Conservation (phyloP, 768 basidiomycete genomes). For the Epithele typhae region DNA sequence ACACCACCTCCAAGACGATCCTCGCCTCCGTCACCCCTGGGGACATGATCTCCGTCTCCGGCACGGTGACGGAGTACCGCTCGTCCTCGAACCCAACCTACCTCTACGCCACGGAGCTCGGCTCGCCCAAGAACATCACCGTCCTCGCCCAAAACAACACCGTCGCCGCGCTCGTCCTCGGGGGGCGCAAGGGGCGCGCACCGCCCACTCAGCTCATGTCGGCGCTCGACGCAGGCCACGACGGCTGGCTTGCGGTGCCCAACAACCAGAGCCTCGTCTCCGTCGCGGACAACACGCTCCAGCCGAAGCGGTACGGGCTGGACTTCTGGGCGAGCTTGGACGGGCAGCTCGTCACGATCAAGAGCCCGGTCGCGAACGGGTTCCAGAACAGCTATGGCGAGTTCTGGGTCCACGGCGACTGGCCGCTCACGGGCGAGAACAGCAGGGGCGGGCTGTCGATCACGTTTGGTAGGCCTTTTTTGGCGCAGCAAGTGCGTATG, state of each 20-base stretch:
- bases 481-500: not conserved
- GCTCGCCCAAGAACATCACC: constrained; percentile 42
- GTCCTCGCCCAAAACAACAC: constrained; percentile 45
- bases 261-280: constrained; percentile 47
- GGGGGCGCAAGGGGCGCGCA: constrained; percentile 39
- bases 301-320: constrained; percentile 48
- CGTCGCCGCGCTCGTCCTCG: constrained; percentile 46
- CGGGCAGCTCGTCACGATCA: constrained; percentile 52
- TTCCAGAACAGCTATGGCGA: constrained; percentile 52
- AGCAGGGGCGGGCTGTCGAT: constrained; percentile 51
- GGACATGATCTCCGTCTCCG: constrained; percentile 43
- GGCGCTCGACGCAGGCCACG: constrained; percentile 46
- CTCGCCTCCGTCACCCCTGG: constrained; percentile 37
- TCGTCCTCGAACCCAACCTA: constrained; percentile 38
- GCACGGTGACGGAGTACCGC: constrained; percentile 46
- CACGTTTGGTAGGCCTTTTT: constrained; percentile 36
- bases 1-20: constrained; percentile 37
- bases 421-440: constrained; percentile 52
- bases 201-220: constrained; percentile 49
- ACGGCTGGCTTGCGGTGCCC: constrained; percentile 52
- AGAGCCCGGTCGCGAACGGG: constrained; percentile 40
- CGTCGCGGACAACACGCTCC: constrained; percentile 39
- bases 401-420: constrained; percentile 55
- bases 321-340: constrained; percentile 64
- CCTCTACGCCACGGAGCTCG: constrained; percentile 45